phyloP scores from a whole-genome alignment of 1,284 basidiomycete genomes.

The Apiotrichum montevideense region DNA sequence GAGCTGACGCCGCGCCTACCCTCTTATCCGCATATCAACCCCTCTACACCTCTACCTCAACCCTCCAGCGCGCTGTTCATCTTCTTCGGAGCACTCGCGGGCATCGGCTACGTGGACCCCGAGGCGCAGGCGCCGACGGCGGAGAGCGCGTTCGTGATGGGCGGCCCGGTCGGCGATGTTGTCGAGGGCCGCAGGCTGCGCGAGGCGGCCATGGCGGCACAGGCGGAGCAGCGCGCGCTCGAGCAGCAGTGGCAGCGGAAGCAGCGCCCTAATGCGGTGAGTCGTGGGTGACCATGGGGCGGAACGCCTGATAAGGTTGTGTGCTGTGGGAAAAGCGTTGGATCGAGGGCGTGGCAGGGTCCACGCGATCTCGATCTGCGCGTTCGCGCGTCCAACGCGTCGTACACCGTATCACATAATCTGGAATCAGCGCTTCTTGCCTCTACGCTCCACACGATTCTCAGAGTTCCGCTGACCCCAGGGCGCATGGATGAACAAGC shows the following conservation, averaged over 20 bases:
- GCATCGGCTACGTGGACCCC: slow-evolving; percentile 42
- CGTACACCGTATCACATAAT: too few species aligned
- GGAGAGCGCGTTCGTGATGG: slow-evolving; percentile 24
- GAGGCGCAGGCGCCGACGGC: slow-evolving; percentile 2
- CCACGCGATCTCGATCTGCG: too few species aligned
- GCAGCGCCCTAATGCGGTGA: slow-evolving; percentile 45
- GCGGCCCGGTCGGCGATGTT: slow-evolving; percentile 33
- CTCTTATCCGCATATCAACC: too few species aligned
- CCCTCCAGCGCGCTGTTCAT: slow-evolving; percentile 36
- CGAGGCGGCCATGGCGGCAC: slow-evolving; percentile 30
- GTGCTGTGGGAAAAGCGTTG: too few species aligned
- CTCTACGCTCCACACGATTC: too few species aligned
- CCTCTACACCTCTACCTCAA: too few species aligned
- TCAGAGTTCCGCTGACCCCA: slow-evolving; percentile 11
- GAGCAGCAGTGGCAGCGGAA: slow-evolving; percentile 40
- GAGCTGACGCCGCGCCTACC: too few species aligned
- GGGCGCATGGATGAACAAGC: slow-evolving; percentile 43
- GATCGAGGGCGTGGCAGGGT: too few species aligned
- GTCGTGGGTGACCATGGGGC: slow-evolving; percentile 7
- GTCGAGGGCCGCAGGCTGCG: slow-evolving; percentile 14
- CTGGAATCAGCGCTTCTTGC: too few species aligned
- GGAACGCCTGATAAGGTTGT: too few species aligned
- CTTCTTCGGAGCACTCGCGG: slow-evolving; percentile 45
- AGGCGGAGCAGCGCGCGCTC: slow-evolving; percentile 35
- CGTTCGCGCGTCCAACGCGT: too few species aligned